Evolutionary conservation across 805 yeast genomes (phyloP).

Genomic region (Wickerhamomyces mucosus): DNA sequence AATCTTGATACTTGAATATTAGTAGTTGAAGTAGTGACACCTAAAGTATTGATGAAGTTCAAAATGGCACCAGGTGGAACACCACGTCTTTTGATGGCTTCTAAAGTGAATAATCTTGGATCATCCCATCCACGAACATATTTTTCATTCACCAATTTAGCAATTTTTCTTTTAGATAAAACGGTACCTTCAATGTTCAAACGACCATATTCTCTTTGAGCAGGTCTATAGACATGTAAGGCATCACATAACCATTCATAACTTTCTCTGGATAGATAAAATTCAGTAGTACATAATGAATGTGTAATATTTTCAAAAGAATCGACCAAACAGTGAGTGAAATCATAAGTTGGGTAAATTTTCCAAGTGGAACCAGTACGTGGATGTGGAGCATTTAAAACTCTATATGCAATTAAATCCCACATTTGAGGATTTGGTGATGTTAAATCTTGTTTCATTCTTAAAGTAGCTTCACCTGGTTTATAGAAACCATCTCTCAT

Average conservation of each 20-base stretch:
- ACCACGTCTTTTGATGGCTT: slow-evolving; percentile 93
- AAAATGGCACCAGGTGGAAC: slow-evolving; percentile 97
- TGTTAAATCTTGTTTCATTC: slow-evolving; percentile 90
- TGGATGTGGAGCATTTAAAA: slow-evolving; percentile 84
- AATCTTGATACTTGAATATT: slow-evolving; percentile 86
- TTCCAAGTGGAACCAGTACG: slow-evolving; percentile 97
- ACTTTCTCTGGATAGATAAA: slow-evolving; percentile 82
- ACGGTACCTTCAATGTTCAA: slow-evolving; percentile 91
- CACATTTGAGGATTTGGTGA: slow-evolving; percentile 99
- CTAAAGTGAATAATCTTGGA: slow-evolving; percentile 91
- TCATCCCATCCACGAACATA: slow-evolving; percentile 97
- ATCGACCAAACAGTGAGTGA: slow-evolving; percentile 98
- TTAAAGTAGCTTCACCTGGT: slow-evolving; percentile 87
- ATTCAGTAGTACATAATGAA: slow-evolving; percentile 94
- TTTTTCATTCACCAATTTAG: slow-evolving; percentile 74
- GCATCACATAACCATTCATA: slow-evolving; percentile 98
- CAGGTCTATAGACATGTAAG: slow-evolving; percentile 91
- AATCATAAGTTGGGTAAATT: slow-evolving; percentile 97
- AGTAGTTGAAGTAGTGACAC: slow-evolving; percentile 91
- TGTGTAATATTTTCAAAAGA: slow-evolving; percentile 93
- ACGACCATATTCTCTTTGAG: slow-evolving; percentile 98
- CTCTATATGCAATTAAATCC: slow-evolving; percentile 97
- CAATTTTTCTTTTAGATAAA: slow-evolving; percentile 91
- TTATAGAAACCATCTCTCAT: slow-evolving; percentile 87
- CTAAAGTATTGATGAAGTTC: slow-evolving; percentile 86